Conservation (phyloP, 179 eudicot genomes). For the Silene vulgaris region DNA sequence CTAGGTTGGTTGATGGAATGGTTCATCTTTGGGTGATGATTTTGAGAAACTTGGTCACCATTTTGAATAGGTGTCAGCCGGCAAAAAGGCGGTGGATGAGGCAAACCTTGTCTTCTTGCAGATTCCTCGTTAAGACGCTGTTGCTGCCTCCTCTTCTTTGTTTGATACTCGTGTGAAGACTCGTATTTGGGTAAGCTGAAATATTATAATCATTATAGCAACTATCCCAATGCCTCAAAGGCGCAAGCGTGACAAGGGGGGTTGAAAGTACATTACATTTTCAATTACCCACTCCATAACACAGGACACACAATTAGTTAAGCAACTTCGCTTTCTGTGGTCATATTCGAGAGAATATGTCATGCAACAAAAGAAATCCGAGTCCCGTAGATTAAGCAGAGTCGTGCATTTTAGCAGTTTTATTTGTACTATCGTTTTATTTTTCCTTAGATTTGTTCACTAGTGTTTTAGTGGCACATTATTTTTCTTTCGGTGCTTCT, state of each 20-base stretch:
- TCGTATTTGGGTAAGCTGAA: constrained; percentile 76
- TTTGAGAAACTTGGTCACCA: constrained; percentile 44
- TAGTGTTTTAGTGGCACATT: too few species aligned
- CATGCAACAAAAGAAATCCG: neutral
- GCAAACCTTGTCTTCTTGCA: constrained; percentile 59
- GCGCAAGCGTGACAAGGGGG: too few species aligned
- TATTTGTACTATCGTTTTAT: too few species aligned
- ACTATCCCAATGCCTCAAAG: too few species aligned
- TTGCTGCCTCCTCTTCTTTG: constrained; percentile 70
- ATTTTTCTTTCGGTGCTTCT: too few species aligned
- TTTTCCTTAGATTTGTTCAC: too few species aligned
- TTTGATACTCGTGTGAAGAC: constrained; percentile 76
- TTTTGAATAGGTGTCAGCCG: constrained; percentile 70
- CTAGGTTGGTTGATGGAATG: constrained; percentile 38
- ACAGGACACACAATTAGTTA: too few species aligned
- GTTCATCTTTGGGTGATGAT: constrained; percentile 42
- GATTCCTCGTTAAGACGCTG: constrained; percentile 64
- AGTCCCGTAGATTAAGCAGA: too few species aligned
- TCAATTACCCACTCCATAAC: too few species aligned
- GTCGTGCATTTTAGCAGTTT: too few species aligned
- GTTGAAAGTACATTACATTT: too few species aligned
- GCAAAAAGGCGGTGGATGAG: constrained; percentile 56
- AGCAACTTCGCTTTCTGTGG: too few species aligned
- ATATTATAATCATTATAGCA: constrained; percentile 6
- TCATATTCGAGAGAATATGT: neutral